These are phyloP conservation scores for Parmelia sp. DNA, from an alignment of 495 filamentous ascomycete genomes.

Conservation along the genomic window DNA sequence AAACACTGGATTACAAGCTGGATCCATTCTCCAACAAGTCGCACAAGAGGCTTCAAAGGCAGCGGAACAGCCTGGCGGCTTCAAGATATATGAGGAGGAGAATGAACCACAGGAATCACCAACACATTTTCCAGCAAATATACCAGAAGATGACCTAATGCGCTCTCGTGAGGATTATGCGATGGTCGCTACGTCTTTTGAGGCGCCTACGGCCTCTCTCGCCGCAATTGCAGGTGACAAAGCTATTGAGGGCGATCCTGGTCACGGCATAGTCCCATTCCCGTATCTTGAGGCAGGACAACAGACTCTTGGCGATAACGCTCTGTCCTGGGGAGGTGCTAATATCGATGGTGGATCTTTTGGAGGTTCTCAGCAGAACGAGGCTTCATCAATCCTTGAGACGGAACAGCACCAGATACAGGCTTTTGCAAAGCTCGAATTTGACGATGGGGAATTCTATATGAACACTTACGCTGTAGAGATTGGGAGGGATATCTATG, in stretches of 20 bases:
- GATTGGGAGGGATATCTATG: constrained; percentile 58
- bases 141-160: background rate
- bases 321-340: background rate
- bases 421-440: constrained; percentile 65
- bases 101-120: background rate
- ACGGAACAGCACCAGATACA: constrained; percentile 45
- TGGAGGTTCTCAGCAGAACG: constrained; percentile 10
- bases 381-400: constrained; percentile 34
- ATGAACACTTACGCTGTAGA: constrained; percentile 62
- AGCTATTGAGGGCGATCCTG: background rate
- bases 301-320: background rate
- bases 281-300: background rate
- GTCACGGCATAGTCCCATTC: background rate
- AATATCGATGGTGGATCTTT: constrained; percentile 2
- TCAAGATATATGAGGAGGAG: background rate
- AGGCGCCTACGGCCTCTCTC: background rate
- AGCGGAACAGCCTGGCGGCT: background rate
- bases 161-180: background rate
- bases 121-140: background rate
- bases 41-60: constrained; percentile 17
- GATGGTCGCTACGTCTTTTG: background rate
- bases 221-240: background rate
- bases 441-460: constrained; percentile 66
- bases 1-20: background rate
- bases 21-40: constrained; percentile 11